phyloP scores from a whole-genome alignment of 2,329 filamentous ascomycete genomes.

The Cadophora sp. region DNA sequence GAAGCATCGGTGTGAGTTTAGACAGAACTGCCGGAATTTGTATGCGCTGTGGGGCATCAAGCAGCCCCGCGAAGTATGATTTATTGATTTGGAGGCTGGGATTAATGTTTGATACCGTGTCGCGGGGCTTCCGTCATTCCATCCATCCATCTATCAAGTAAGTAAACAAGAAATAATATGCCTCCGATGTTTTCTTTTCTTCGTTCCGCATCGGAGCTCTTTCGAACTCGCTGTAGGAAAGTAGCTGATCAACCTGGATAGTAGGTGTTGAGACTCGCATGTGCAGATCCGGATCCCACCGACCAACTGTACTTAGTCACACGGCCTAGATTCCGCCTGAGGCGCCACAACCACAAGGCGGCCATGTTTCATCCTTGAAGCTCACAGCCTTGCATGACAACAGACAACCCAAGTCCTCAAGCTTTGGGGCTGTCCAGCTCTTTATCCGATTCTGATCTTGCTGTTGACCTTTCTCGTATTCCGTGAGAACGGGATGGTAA shows the following conservation, averaged over 20 bases:
- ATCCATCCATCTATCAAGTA: too few species aligned
- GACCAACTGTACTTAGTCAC: too few species aligned
- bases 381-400: constrained; percentile 1
- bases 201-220: too few species aligned
- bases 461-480: not conserved
- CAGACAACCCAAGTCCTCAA: not conserved
- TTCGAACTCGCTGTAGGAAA: too few species aligned
- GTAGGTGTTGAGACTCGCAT: constrained; percentile 5
- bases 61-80: not conserved
- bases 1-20: not conserved
- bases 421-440: not conserved
- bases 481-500: not conserved
- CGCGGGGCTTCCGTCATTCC: too few species aligned
- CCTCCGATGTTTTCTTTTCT: too few species aligned
- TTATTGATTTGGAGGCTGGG: not conserved
- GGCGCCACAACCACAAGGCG: not conserved
- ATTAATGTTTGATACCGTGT: not conserved
- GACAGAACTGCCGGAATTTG: not conserved
- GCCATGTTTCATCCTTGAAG: constrained; percentile 12
- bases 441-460: not conserved
- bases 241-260: too few species aligned
- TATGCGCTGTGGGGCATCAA: not conserved
- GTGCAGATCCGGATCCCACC: not conserved
- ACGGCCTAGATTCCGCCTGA: not conserved
- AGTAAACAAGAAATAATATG: too few species aligned